A percentile compares a stretch with the other conserved stretches of the same genome.
Evolutionary conservation across 176 grass and related monocot species (phyloP).

Genomic region (Pontederia paniculata): DNA sequence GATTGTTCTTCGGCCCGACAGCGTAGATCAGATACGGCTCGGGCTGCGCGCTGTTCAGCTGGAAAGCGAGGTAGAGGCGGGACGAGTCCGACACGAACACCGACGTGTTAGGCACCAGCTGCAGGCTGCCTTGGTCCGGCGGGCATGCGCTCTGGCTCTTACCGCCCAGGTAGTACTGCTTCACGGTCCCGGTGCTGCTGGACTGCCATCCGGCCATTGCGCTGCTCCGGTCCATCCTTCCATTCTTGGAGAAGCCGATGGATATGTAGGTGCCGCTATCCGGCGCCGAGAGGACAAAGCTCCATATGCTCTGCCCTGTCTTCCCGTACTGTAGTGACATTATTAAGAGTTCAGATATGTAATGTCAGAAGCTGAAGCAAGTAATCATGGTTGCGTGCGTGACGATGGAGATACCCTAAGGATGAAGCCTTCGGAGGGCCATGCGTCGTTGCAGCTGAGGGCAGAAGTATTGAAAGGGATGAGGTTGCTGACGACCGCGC

Average conservation of each 20-base stretch:
- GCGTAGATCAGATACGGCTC: conserved; percentile 28
- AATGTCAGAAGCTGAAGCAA: not conserved
- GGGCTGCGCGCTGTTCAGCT: conserved; percentile 24
- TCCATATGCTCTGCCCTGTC: conserved; percentile 7
- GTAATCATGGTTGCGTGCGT: not conserved
- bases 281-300: conserved; percentile 8
- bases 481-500: conserved; percentile 18
- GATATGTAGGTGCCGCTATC: conserved; percentile 27
- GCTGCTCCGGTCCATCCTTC: conserved; percentile 46
- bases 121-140: conserved; percentile 35
- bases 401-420: conserved; percentile 24
- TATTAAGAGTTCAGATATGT: not conserved
- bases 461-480: conserved; percentile 40
- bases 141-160: conserved; percentile 27
- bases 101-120: conserved; percentile 11
- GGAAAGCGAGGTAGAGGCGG: conserved; percentile 45
- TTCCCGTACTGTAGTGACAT: conserved; percentile 23
- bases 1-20: conserved; percentile 14
- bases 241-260: conserved; percentile 31
- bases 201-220: conserved; percentile 32
- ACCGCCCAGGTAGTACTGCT: conserved; percentile 48
- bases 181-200: conserved; percentile 13
- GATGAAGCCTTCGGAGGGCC: conserved; percentile 34
- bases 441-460: conserved; percentile 35
- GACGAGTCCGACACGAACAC: conserved; percentile 32